Evolutionary conservation across 2,329 filamentous ascomycete species (phyloP).

Genomic region (Cladosporium sp.): DNA sequence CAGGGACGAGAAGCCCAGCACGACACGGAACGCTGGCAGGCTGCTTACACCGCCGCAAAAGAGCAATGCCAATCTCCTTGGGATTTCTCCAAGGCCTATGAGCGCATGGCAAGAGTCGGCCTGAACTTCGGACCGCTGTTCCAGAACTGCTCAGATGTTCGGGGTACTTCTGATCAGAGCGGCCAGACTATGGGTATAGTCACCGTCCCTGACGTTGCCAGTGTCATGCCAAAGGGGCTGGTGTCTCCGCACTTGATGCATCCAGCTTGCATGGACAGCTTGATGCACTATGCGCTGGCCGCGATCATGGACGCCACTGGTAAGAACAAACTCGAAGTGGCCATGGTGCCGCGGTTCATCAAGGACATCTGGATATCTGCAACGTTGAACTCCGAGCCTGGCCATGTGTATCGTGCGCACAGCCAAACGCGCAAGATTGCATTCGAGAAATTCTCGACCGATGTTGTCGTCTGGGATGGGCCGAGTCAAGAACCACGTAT

Average conservation of each 20-base stretch:
- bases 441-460: constrained; percentile 17
- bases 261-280: constrained; percentile 18
- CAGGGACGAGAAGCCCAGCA: neutral
- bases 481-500: constrained; percentile 12
- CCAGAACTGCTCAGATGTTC: constrained; percentile 21
- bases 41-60: neutral
- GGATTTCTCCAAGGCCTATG: constrained; percentile 10
- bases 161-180: neutral
- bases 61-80: neutral
- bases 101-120: constrained; percentile 21
- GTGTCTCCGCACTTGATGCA: constrained; percentile 15
- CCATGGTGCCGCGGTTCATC: constrained; percentile 13
- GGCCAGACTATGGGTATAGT: constrained; percentile 16
- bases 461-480: constrained; percentile 19
- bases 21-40: neutral
- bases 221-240: constrained; percentile 10
- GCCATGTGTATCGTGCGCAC: constrained; percentile 13
- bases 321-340: constrained; percentile 1
- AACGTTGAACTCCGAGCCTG: neutral
- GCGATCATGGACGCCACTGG: constrained; percentile 17
- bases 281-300: constrained; percentile 19
- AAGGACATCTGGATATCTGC: constrained; percentile 7
- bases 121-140: constrained; percentile 22
- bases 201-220: constrained; percentile 13
- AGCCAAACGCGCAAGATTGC: constrained; percentile 10